Base-by-base conservation (phyloP, 306 rosid genomes). In the Prunus davidiana region DNA sequence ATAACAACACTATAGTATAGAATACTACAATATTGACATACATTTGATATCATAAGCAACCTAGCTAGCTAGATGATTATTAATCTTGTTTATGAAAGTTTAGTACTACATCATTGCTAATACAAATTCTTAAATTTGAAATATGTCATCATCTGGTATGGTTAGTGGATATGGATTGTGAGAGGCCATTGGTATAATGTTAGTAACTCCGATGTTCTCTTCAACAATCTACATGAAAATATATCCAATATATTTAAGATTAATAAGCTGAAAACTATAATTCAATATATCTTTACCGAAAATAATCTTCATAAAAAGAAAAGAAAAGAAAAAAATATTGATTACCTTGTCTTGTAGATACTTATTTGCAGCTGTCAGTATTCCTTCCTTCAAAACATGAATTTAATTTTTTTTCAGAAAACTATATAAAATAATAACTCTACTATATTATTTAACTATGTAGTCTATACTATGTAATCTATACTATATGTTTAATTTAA, bases 271-370 rank as follows among this genome's bases (percentile, higher is more conserved):
- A 25, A n/a, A 11, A 22, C 1, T 12, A 43, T 5, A 28, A 43
- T 5, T n/a, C 6, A 45, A 34, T n/a, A 34, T n/a, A 20, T 6
- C 1, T 24, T n/a, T 2, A 10, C 4, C 51, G 4, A 47, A n/a
- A 30, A 11, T 6, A 38, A 38, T 1, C 2, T 38, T 38, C 43
- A 58, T 5, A 22, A 22, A 52, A 52, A 52, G 3, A 52, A 16
- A 52, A 52, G 3, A 52, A 16, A 4, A 4, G 16, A 1, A 15
- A 51, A 51, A 28, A 16, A 24, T 63, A 13, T 63, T 43, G 12
- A 22, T 64, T 69, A 82, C 86, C 86, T 82, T 73, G 34, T 82
- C 86, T 43, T 78, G 80, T 55, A 82, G 86, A 69, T 46, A 69
- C 58, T 74, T 78, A 60, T 82, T 82, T 51, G 79, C 86, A 63